phyloP scores from a whole-genome alignment of 805 yeast species.

The Ogataea pignaliae region DNA sequence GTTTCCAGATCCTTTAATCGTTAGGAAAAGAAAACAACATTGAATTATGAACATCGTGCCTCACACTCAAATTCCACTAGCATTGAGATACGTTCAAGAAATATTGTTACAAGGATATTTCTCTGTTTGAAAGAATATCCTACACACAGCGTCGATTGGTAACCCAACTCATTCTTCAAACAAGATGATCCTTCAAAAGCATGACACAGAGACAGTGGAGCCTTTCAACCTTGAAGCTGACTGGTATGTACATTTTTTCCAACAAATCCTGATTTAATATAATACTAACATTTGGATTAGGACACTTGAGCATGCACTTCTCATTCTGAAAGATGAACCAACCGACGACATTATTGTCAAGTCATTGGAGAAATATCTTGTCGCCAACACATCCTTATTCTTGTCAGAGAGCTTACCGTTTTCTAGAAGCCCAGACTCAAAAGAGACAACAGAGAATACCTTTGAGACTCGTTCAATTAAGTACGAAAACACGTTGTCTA shows the following conservation, averaged over 20 bases:
- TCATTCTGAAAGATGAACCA: constrained; percentile 7
- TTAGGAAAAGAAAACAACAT: too few relatives aligned
- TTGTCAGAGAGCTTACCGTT: constrained; percentile 16
- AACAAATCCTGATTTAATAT: background rate
- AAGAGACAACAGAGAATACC: background rate
- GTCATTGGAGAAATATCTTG: constrained; percentile 9
- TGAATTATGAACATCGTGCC: too few relatives aligned
- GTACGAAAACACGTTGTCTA: constrained; percentile 11
- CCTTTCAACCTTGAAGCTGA: constrained; percentile 3
- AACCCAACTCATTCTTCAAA: background rate
- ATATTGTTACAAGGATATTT: too few relatives aligned
- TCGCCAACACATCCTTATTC: constrained; percentile 10
- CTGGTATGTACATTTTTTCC: constrained; percentile 7
- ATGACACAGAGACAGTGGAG: background rate
- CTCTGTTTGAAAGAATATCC: too few relatives aligned
- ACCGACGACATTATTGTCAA: constrained; percentile 7
- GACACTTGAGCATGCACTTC: constrained; percentile 22
- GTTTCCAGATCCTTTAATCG: too few relatives aligned
- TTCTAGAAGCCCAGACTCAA: background rate
- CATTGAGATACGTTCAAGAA: too few relatives aligned
- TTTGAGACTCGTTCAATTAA: constrained; percentile 12
- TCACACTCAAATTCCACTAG: too few relatives aligned
- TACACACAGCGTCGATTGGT: too few relatives aligned
- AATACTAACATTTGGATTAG: constrained; percentile 13
- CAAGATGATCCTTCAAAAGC: background rate